Conservation (phyloP, 805 yeast species). For the Lipomyces japonicus region DNA sequence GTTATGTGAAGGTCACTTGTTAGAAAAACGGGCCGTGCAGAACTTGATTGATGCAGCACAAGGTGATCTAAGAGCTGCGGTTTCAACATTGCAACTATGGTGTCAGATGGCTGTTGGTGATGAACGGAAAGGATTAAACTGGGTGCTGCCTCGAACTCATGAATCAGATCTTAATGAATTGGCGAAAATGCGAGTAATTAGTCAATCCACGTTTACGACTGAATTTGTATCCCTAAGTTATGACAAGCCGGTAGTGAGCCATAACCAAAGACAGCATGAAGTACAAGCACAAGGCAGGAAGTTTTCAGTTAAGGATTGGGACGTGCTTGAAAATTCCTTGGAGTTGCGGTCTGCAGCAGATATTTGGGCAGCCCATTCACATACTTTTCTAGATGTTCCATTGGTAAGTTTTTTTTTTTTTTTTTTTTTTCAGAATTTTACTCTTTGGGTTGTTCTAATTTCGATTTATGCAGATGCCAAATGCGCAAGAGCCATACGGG, state of each 20-base stretch:
- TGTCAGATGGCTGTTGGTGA: conserved; percentile 32
- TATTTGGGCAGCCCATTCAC: conserved; percentile 10
- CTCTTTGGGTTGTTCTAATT: neutral
- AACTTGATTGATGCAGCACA: conserved; percentile 19
- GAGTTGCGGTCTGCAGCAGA: conserved; percentile 16
- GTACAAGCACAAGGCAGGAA: neutral
- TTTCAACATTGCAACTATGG: conserved; percentile 30
- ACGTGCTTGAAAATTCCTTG: neutral
- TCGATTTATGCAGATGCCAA: neutral
- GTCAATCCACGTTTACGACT: conserved; percentile 12
- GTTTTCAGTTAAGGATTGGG: conserved; percentile 1
- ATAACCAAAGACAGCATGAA: neutral
- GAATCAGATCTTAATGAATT: neutral
- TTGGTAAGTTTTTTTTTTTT: conserved; percentile 6
- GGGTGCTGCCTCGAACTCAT: conserved; percentile 11
- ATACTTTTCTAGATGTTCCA: conserved; percentile 17
- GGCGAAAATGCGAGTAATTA: conserved; percentile 11
- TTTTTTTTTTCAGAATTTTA: neutral
- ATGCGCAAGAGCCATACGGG: neutral
- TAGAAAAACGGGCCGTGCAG: conserved; percentile 28
- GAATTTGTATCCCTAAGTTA: conserved; percentile 1
- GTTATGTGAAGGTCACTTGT: conserved; percentile 38
- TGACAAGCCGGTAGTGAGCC: neutral
- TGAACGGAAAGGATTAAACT: conserved; percentile 19
- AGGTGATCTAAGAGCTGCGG: conserved; percentile 31